phyloP scores from a whole-genome alignment of 2,329 filamentous ascomycete genomes.

The Ceratocystiopsis minuta region DNA sequence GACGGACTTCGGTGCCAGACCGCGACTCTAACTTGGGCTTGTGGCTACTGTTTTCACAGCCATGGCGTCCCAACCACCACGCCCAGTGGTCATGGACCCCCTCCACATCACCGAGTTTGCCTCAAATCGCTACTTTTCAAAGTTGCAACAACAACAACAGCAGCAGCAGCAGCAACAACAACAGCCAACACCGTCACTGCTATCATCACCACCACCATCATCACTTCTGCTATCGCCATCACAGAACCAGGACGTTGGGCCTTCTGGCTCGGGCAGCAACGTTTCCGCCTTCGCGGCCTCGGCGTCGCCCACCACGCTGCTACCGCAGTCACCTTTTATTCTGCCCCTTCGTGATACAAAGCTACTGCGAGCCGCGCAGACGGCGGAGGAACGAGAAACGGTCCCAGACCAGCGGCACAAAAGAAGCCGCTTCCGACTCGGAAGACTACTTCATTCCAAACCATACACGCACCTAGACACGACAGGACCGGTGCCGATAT shows the following conservation, averaged over 20 bases:
- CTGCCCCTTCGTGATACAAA: conserved; percentile 29
- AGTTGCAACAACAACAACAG: conserved; percentile 35
- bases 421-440: conserved; percentile 15
- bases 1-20: background rate
- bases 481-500: background rate
- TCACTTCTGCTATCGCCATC: no score
- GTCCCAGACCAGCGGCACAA: conserved; percentile 21
- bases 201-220: no score
- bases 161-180: conserved; percentile 23
- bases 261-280: no score
- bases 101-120: conserved; percentile 48
- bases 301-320: conserved; percentile 9
- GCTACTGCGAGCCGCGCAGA: background rate
- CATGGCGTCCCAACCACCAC: conserved; percentile 10
- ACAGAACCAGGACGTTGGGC: no score
- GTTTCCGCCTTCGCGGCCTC: conserved; percentile 11
- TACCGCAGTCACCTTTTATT: conserved; percentile 25
- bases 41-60: background rate
- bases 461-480: background rate
- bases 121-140: conserved; percentile 45
- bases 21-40: background rate
- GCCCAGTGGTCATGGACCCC: conserved; percentile 34
- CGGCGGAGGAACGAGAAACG: conserved; percentile 5
- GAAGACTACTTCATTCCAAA: conserved; percentile 7
- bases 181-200: conserved; percentile 10